A percentile compares a stretch with the other conserved stretches of the same genome.
Evolutionary conservation across 306 rosid species (phyloP).

Genomic region (Dryas octopetala): DNA sequence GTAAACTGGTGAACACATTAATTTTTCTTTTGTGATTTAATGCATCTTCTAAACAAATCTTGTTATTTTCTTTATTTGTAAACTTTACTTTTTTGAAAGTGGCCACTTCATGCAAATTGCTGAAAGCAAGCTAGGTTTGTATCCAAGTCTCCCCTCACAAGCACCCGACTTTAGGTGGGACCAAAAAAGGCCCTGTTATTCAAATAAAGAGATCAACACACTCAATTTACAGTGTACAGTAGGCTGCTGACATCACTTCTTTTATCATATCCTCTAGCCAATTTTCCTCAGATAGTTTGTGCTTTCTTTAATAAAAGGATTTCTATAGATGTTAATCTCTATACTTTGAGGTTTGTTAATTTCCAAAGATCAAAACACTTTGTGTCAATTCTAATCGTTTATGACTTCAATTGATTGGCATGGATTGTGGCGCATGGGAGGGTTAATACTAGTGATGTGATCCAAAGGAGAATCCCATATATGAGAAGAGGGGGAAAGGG

Average conservation of each 20-base stretch:
- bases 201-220: neutral
- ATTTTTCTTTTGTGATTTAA: neutral
- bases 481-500: no score
- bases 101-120: neutral
- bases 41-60: neutral
- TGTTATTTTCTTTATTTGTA: neutral
- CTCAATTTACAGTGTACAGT: neutral
- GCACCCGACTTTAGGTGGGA: neutral
- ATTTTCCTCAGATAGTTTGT: neutral
- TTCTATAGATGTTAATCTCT: neutral
- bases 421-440: no score
- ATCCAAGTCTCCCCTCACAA: neutral
- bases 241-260: neutral
- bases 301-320: neutral
- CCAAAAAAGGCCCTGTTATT: neutral
- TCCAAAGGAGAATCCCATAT: no score
- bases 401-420: neutral
- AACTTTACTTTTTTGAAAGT: neutral
- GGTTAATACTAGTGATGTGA: no score
- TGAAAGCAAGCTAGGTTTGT: neutral
- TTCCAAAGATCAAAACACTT: neutral
- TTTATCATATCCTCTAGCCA: neutral
- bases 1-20: neutral
- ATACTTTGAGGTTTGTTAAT: neutral
- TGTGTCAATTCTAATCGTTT: neutral